Evolutionary conservation across 2,329 filamentous ascomycete species (phyloP), one percentile per base, ranked within the genome.

Genomic region (Lecanosticta acicola): DNA sequence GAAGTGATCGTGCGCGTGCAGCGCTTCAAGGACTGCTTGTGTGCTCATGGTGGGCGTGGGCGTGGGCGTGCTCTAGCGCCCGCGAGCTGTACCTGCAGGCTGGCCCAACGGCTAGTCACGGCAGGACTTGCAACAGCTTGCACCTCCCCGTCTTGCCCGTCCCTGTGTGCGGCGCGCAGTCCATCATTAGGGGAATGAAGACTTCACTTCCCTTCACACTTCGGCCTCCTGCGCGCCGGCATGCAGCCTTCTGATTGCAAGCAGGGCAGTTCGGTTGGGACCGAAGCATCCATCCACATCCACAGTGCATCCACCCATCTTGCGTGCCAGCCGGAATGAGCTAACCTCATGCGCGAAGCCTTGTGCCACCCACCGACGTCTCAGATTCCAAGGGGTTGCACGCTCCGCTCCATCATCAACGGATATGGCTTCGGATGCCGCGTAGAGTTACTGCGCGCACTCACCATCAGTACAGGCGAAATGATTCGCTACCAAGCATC

Each of bases 291-390:
- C 39, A 32, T 35, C 39, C n/a, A n/a, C n/a, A n/a, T n/a, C n/a
- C n/a, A n/a, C n/a, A n/a, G n/a, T n/a, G n/a, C n/a, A n/a, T n/a
- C n/a, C 35, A 38, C 18, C 41, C 39, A 32, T 35, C 39, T 16
- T 48, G 50, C 33, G 36, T 42, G 38, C 35, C 39, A 39, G 35
- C 46, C 43, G 55, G 53, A 55, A 56, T 57, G 53, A 20, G 50
- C 59, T 59, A 61, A 45, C 48, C 43, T 33, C 40, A 56, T 53
- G 53, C 53, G 55, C 40, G 41, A 42, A 47, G 49, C 53, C 51
- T 45, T 55, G 59, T 61, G 51, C 48, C n/a, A 61, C 59, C 54
- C 50, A 54, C 55, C 54, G 46, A 34, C 41, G 58, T 60, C 53
- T 60, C 57, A 55, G 44, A 43, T 41, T 55, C 55, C 56, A 56